Evolutionary conservation across 306 rosid species (phyloP).

Genomic region (Acacia acuminata): DNA sequence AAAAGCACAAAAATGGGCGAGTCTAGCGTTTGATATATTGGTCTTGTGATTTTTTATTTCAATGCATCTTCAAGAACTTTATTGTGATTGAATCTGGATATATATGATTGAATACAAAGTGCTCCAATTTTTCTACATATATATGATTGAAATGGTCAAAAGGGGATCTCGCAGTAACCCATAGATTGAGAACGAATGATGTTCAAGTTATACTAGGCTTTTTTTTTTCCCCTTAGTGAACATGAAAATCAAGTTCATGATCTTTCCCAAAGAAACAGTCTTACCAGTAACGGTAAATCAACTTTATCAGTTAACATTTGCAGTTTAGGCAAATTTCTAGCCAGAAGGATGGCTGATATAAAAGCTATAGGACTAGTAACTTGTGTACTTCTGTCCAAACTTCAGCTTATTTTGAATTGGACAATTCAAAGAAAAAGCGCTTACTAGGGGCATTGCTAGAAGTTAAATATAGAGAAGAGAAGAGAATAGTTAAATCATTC

Average conservation of each 20-base stretch:
- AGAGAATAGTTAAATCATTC: background rate
- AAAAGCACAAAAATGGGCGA: background rate
- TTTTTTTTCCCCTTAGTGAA: background rate
- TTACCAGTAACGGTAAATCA: background rate
- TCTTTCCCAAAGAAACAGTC: background rate
- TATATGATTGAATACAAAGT: background rate
- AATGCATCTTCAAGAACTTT: background rate
- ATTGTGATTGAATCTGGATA: slow-evolving; percentile 18
- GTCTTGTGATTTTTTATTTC: slow-evolving; percentile 19
- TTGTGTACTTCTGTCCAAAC: background rate
- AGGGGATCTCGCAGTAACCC: background rate
- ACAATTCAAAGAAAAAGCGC: too few species aligned
- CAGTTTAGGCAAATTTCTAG: background rate
- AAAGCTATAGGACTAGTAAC: background rate
- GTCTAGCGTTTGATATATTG: slow-evolving; percentile 5
- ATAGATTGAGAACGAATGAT: background rate
- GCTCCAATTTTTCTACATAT: background rate
- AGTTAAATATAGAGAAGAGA: too few species aligned
- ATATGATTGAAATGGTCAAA: too few species aligned
- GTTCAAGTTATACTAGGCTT: background rate
- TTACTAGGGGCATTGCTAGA: too few species aligned
- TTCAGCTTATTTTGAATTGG: too few species aligned
- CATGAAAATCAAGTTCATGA: background rate
- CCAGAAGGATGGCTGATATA: background rate
- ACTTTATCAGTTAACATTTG: background rate